Evolutionary conservation across 1,284 basidiomycete genomes (phyloP).

Genomic region (Paramarasmius palmivorus): DNA sequence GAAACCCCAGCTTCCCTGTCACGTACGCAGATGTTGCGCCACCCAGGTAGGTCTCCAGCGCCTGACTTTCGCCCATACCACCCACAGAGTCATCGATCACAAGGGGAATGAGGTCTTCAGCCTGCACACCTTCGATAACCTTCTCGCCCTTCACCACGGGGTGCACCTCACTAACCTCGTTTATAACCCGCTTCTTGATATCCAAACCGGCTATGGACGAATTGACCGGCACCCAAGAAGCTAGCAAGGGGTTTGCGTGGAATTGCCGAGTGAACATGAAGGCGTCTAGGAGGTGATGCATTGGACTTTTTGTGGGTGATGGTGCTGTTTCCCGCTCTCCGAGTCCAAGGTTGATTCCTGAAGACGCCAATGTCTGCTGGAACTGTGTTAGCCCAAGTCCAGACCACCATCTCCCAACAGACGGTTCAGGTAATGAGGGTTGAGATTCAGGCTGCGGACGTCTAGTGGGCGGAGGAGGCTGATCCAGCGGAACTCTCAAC

Average conservation of each 20-base stretch:
- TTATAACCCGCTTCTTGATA: slow-evolving; percentile 75
- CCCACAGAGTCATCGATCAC: slow-evolving; percentile 64
- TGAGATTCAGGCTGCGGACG: slow-evolving; percentile 13
- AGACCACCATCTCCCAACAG: slow-evolving; percentile 68
- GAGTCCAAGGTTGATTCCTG: slow-evolving; percentile 33
- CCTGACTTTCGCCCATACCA: slow-evolving; percentile 51
- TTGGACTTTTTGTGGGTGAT: slow-evolving; percentile 60
- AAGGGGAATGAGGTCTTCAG: slow-evolving; percentile 84
- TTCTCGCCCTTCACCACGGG: slow-evolving; percentile 89
- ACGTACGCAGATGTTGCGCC: slow-evolving; percentile 72
- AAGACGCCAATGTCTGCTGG: slow-evolving; percentile 71
- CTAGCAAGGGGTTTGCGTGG: slow-evolving; percentile 59
- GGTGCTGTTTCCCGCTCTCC: slow-evolving; percentile 39
- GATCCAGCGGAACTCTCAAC: slow-evolving; percentile 85
- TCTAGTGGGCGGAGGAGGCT: slow-evolving; percentile 71
- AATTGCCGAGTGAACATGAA: slow-evolving; percentile 79
- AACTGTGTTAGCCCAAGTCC: slow-evolving; percentile 78
- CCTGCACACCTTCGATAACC: slow-evolving; percentile 92
- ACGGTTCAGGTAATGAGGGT: slow-evolving; percentile 51
- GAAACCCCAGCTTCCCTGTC: slow-evolving; percentile 79
- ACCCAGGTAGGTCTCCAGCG: slow-evolving; percentile 83
- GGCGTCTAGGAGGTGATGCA: slow-evolving; percentile 80
- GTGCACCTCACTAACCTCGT: slow-evolving; percentile 79
- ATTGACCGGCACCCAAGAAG: slow-evolving; percentile 82
- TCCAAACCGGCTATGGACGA: slow-evolving; percentile 79